Conservation (phyloP, 495 filamentous ascomycete species). For the Aspergillus affinis region DNA sequence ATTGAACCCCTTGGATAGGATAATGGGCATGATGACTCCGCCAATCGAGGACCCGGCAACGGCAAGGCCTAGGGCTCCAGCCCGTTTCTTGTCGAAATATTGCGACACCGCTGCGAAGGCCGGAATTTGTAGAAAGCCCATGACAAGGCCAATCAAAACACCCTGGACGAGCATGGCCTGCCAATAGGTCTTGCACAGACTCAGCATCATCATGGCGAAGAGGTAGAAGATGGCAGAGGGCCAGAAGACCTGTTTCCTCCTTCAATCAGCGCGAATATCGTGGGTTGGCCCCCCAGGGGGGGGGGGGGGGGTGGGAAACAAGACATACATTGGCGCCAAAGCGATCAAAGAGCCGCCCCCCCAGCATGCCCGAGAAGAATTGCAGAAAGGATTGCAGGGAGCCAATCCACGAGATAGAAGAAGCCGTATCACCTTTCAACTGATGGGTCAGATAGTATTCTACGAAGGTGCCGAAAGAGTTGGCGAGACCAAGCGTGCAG, state of each 20-base stretch:
- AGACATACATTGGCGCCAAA: conserved; percentile 41
- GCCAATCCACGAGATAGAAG: conserved; percentile 56
- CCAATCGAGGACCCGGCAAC: conserved; percentile 37
- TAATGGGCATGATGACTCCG: conserved; percentile 34
- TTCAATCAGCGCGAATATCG: not conserved
- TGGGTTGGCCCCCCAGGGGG: too few species aligned
- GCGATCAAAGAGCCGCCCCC: conserved; percentile 54
- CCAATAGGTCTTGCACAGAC: conserved; percentile 37
- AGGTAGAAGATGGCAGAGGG: conserved; percentile 22
- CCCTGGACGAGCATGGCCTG: conserved; percentile 31
- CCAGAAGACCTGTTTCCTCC: conserved; percentile 6
- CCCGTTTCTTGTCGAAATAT: conserved; percentile 38
- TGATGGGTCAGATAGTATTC: too few species aligned
- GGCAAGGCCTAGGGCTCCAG: conserved; percentile 33
- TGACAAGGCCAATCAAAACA: conserved; percentile 19
- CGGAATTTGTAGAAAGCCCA: conserved; percentile 23
- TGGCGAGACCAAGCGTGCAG: too few species aligned
- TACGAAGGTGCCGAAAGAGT: too few species aligned
- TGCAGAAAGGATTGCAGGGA: conserved; percentile 49
- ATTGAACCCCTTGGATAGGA: conserved; percentile 23
- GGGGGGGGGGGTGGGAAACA: not conserved
- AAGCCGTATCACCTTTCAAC: too few species aligned
- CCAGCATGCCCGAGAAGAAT: conserved; percentile 45
- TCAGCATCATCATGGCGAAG: conserved; percentile 50
- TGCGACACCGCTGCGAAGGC: conserved; percentile 29